Base-by-base conservation (phyloP, 2,329 filamentous ascomycete species). In the Trichophyton equinum region DNA sequence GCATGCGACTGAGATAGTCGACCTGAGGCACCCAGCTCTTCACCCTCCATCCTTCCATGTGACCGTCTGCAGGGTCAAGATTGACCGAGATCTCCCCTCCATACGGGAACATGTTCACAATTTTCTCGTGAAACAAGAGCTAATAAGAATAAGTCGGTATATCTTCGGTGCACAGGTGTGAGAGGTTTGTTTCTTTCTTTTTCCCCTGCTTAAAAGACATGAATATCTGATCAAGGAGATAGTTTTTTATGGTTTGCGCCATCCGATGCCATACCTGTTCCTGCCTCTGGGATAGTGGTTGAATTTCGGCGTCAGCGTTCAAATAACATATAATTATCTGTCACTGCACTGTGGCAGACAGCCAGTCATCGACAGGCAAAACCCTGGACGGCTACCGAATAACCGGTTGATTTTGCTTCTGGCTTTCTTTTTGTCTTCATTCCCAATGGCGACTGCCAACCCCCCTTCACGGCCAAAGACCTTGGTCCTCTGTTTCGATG, bases 401-500 rank as follows among this genome's bases (percentile, higher is more conserved):
- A n/a, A 6, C 5, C 7, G 6, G 15, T 18, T n/a, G 38, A n/a
- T 7, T 18, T 44, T 44, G 40, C 1, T 44, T n/a, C 4, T 20
- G 4, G 6, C 6, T 44, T 44, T n/a, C n/a, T 18, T 44, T 44
- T 44, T 44, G 15, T n/a, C n/a, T 20, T n/a, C 40, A 7, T 44
- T 53, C 13, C 13, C 6, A 4, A 59, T 59, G 57, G 57, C 56
- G 38, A 40, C 22, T 44, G n/a, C 25, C 13, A n/a, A 13, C 3
- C 25, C 57, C 27, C 42, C 15, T 13, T 18, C 33, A 15, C 18
- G 11, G 18, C 57, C 57, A 9, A 69, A 67, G 70, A 67, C 53
- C 4, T 60, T 66, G 46, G 65, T 66, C n/a, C 58, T 66, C 2
- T 66, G 65, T 40, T 66, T 66, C 22, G 65, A 66, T 64, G 69